These are phyloP conservation scores for Solanum lycopersicoides DNA, from an alignment of 257 asterid species.

Conservation along the genomic window DNA sequence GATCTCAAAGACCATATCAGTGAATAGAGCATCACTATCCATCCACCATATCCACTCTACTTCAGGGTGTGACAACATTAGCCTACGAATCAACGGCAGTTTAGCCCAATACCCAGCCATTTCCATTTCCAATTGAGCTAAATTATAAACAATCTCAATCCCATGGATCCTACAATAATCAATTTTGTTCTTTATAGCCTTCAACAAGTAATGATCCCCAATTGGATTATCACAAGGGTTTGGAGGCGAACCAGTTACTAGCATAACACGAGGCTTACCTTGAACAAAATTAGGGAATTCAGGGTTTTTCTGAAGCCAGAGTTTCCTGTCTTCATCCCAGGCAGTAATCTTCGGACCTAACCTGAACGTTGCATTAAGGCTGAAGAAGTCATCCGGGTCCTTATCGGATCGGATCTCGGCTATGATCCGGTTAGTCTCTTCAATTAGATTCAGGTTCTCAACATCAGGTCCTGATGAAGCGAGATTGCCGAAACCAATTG, in stretches of 20 bases:
- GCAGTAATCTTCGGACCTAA: slow-evolving; percentile 56
- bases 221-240: slow-evolving; percentile 79
- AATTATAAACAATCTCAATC: slow-evolving; percentile 81
- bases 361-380: slow-evolving; percentile 30
- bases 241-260: slow-evolving; percentile 84
- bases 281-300: slow-evolving; percentile 44
- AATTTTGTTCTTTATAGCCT: slow-evolving; percentile 67
- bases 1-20: slow-evolving; percentile 75
- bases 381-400: slow-evolving; percentile 37
- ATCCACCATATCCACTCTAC: slow-evolving; percentile 99
- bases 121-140: slow-evolving; percentile 88
- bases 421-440: slow-evolving; percentile 66
- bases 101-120: slow-evolving; percentile 90
- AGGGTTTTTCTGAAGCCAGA: slow-evolving; percentile 61
- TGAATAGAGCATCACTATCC: slow-evolving; percentile 90
- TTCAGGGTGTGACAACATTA: slow-evolving; percentile 94
- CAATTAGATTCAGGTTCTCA: slow-evolving; percentile 44
- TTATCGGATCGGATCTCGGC: slow-evolving; percentile 67
- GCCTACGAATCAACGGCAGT: slow-evolving; percentile 65
- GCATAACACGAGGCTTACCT: slow-evolving; percentile 68
- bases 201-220: slow-evolving; percentile 89
- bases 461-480: slow-evolving; percentile 54
- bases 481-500: slow-evolving; percentile 70
- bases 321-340: slow-evolving; percentile 68
- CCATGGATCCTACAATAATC: slow-evolving; percentile 96